Conservation (phyloP, 164 flowering plant genomes). For the Cinnamomum micranthum region DNA sequence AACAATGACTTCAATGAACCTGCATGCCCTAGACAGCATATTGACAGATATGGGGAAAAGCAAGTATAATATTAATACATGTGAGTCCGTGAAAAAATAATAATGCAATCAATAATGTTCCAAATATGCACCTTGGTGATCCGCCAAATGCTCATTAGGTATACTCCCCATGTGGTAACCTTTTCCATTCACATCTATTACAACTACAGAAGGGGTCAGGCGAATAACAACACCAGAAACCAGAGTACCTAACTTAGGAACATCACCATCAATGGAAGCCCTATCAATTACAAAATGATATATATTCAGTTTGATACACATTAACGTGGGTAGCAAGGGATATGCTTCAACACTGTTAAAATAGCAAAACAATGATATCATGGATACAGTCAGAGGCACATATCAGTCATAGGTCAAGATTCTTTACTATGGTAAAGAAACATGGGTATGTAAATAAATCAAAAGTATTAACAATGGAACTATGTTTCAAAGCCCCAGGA, state of each 20-base stretch:
- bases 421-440: neutral
- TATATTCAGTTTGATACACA: neutral
- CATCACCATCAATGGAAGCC: conserved; percentile 40
- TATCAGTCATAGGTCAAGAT: neutral
- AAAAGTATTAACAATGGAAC: neutral
- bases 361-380: neutral
- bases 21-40: conserved; percentile 52
- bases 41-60: conserved; percentile 2
- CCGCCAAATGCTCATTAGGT: conserved; percentile 75
- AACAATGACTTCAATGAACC: conserved; percentile 52
- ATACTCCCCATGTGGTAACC: conserved; percentile 66
- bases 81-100: neutral
- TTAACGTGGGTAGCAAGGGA: neutral
- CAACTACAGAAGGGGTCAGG: conserved; percentile 45
- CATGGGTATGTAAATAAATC: neutral
- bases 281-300: conserved; percentile 26
- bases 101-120: neutral
- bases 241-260: conserved; percentile 58
- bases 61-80: neutral
- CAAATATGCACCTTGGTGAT: conserved; percentile 55
- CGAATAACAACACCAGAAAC: conserved; percentile 76
- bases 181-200: conserved; percentile 42
- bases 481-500: no score
- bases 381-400: neutral
- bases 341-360: neutral